Base-by-base conservation (phyloP, 345 rosid species). In the Aurinia saxatilis region DNA sequence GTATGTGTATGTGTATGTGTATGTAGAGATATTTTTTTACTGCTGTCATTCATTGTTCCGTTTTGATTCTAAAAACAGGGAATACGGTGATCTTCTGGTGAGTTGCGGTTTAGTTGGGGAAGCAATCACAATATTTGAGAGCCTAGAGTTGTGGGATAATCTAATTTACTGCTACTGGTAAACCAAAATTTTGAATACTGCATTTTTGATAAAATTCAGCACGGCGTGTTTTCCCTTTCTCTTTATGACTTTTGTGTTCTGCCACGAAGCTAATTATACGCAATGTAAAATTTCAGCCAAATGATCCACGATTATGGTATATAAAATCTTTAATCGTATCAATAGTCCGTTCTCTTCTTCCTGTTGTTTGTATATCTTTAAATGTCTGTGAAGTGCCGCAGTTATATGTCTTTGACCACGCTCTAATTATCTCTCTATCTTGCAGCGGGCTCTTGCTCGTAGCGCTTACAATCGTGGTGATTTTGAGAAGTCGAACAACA, bases 21-120 rank as follows among this genome's bases (percentile, higher is more conserved):
- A 55, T 60, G 47, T 61, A 9, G 15, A 41, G 1, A 54, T 1
- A 4, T 36, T 25, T 7, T 50, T 63, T 50, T 37, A n/a, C n/a
- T 56, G 2, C 15, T 48, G 19, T 8, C 31, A 65, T 56, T 40
- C 51, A n/a, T 41, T 21, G 45, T 29, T 53, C 57, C 14, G 17
- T 31, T 29, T 41, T 55, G 19, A 61, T 67, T 59, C 21, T 19
- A 65, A 39, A 19, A 45, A 65, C 64, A 92, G 98, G 96, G 95
- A 92, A 68, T 85, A 85, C 70, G 95, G 86, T 65, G 88, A 89
- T 58, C 85, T 92, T 42, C 72, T 92, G 25, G 82, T 92, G 53
- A 83, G 90, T 35, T 89, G 91, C 67, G 95, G 98, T 50, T 75
- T 89, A 78, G 76, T 84, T 17, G 97, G 96, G 49, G 97, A 92